Evolutionary conservation across 2,329 filamentous ascomycete genomes (phyloP), one percentile per base, ranked within the genome.

Genomic region (Lasiodiplodia citricola): DNA sequence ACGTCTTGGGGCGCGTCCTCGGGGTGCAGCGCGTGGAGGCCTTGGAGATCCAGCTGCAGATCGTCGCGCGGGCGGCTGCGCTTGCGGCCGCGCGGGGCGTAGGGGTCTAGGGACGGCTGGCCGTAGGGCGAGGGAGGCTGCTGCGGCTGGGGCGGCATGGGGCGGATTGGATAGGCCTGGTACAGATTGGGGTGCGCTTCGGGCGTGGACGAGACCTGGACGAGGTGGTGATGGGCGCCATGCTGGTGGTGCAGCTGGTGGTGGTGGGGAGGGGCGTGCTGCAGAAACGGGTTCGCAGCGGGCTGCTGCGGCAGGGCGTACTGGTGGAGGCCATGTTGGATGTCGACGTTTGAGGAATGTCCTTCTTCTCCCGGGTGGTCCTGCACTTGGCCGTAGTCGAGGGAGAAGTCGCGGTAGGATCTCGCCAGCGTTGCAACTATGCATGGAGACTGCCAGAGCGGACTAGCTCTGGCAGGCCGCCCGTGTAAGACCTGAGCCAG

Each of bases 371-470:
- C 79, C 75, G 80, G 74, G 74, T 81, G 78, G 74, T 78, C 80
- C 78, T 78, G 78, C 74, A 79, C 77, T 37, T 38, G 44, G 72
- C 72, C 74, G 79, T 83, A 83, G 78, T 82, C 80, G 79, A 83
- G 81, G 77, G 78, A 79, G 74, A 79, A 80, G 75, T 81, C 81
- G 78, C 81, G 77, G 76, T 77, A 74, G 77, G 81, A 75, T 73
- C 76, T 80, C 80, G 82, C 82, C 82, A 84, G 82, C 77, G 77
- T 83, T 82, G 82, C 82, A 76, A 82, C 77, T 81, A 79, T 80
- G 81, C 80, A 82, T 83, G 78, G 79, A 82, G 80, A 81, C 82
- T 83, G 81, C 82, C 81, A 82, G 81, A 83, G 81, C 81, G 79
- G 80, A 74, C 76, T 80, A 78, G 80, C 81, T 82, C 81, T 81